phyloP scores from a whole-genome alignment of 1,284 basidiomycete genomes.

The Uromyces viciae-fabae region DNA sequence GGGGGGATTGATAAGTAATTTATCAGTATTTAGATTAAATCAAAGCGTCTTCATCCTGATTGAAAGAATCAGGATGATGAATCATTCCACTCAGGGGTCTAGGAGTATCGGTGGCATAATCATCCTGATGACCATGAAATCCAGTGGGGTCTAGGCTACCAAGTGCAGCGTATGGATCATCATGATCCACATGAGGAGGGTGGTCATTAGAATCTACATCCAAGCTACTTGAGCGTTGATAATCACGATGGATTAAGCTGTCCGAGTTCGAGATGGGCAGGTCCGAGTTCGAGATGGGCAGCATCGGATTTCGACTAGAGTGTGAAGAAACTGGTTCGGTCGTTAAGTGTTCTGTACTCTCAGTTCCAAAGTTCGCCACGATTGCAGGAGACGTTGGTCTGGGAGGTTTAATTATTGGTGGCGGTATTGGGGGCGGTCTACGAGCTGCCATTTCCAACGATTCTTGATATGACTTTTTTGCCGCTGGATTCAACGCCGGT shows the following conservation, averaged over 20 bases:
- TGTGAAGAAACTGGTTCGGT: background rate
- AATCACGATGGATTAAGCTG: background rate
- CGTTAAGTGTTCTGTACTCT: background rate
- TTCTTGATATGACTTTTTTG: slow-evolving; percentile 50
- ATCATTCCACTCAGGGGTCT: slow-evolving; percentile 20
- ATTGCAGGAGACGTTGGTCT: background rate
- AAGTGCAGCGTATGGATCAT: slow-evolving; percentile 42
- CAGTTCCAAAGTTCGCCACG: background rate
- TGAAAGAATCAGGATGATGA: slow-evolving; percentile 25
- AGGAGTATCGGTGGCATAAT: slow-evolving; percentile 25
- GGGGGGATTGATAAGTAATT: too few species aligned
- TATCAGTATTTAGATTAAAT: too few species aligned
- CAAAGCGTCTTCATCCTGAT: too few species aligned
- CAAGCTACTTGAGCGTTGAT: background rate
- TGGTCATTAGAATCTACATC: background rate
- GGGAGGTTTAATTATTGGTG: slow-evolving; percentile 23
- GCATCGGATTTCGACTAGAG: background rate
- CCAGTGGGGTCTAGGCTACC: slow-evolving; percentile 35
- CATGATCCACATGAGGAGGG: background rate
- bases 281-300: background rate
- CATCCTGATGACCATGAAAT: slow-evolving; percentile 13
- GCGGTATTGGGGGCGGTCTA: slow-evolving; percentile 22
- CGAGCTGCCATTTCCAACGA: slow-evolving; percentile 46
- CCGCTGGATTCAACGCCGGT: slow-evolving; percentile 50
- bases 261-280: background rate